phyloP scores from a whole-genome alignment of 192 early-diverging fungal species.

The Helicostylum pulchrum region DNA sequence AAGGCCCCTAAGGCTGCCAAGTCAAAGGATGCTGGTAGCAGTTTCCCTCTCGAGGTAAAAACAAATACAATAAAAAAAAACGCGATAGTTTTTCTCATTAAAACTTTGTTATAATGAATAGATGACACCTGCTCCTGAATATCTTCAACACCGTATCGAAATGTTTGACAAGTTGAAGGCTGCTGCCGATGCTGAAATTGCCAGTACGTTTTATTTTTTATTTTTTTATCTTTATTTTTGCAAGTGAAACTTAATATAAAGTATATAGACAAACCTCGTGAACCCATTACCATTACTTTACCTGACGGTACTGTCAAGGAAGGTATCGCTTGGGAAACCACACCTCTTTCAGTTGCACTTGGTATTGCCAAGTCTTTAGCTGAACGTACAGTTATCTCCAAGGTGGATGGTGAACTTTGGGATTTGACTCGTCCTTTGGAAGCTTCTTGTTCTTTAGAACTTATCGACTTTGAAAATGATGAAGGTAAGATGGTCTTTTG shows the following conservation, averaged over 20 bases:
- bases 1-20: slow-evolving; percentile 5
- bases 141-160: slow-evolving; percentile 73
- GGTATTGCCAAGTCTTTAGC: slow-evolving; percentile 85
- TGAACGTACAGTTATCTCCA: slow-evolving; percentile 90
- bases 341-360: slow-evolving; percentile 88
- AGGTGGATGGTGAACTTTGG: slow-evolving; percentile 86
- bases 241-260: not conserved
- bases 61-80: not conserved
- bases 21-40: slow-evolving; percentile 6
- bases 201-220: slow-evolving; percentile 45
- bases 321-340: slow-evolving; percentile 91
- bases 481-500: slow-evolving; percentile 96
- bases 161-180: slow-evolving; percentile 77
- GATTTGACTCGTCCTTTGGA: slow-evolving; percentile 90
- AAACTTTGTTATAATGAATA: slow-evolving; percentile 19
- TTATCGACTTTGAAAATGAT: slow-evolving; percentile 91
- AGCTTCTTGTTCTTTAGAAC: slow-evolving; percentile 71
- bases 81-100: not conserved
- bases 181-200: slow-evolving; percentile 59
- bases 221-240: not conserved
- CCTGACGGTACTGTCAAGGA: slow-evolving; percentile 81
- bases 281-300: slow-evolving; percentile 78
- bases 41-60: slow-evolving; percentile 20
- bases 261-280: slow-evolving; percentile 65
- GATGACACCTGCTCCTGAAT: slow-evolving; percentile 67